Evolutionary conservation across 768 basidiomycete genomes (phyloP), one percentile per base, ranked within the genome.

Genomic region (Pleurotus eryngii): DNA sequence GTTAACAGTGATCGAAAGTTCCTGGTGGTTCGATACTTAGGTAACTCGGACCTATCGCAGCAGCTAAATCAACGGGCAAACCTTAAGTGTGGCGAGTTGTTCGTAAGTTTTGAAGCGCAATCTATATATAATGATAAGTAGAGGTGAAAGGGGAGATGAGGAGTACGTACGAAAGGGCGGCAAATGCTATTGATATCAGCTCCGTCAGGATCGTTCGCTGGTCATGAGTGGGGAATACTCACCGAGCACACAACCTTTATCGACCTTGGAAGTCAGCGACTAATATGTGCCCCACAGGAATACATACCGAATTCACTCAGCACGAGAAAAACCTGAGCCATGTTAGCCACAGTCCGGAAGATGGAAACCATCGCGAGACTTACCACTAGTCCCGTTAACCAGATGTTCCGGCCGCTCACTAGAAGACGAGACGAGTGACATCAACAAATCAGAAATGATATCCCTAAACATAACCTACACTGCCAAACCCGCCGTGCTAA

Each of bases 1-100:
- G 60, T 84, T 84, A 61, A 85, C 76, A 2, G 80, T 68, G 46
- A 78, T 78, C 0, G 81, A 78, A 39, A 84, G 65, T 4, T 73
- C 72, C 78, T 80, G 35, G 11, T 39, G 7, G 42, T n/a, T 43
- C 7, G 15, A 37, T n/a, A 24, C 24, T 24, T 24, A 6, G 11
- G 5, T 26, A 24, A 51, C 15, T 57, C 15, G 7, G 11, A 8
- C 22, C 7, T 4, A 55, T 42, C 20, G 17, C 4, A 42, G 20
- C 14, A 5, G 7, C 24, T 42, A 17, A 12, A 50, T 54, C 54
- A 56, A 42, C 27, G 43, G 8, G 63, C 72, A 24, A 46, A 78
- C 78, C 55, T 70, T 70, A 24, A 79, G 74, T 0, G 49, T 56
- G 14, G 74, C 61, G 5, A 79, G 64, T 7, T 71, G 55, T 24